Conservation (phyloP, 257 asterid species). For the Anisodus tanguticus region DNA sequence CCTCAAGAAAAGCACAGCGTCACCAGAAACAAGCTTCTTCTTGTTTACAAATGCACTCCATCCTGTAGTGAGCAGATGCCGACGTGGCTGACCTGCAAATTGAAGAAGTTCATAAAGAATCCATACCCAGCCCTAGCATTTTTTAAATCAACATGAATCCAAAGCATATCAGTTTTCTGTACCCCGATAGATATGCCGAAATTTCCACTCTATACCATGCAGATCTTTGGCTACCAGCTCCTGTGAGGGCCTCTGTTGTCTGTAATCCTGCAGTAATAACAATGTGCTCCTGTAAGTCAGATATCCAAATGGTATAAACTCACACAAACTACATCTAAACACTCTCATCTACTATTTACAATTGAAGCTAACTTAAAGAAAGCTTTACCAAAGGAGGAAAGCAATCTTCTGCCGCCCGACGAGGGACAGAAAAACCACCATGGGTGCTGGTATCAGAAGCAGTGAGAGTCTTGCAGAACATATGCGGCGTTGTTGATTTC, state of each 20-base stretch:
- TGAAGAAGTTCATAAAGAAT: background rate
- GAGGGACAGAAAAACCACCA: conserved; percentile 98
- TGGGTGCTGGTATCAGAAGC: conserved; percentile 99
- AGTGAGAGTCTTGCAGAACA: conserved; percentile 96
- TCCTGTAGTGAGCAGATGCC: conserved; percentile 97
- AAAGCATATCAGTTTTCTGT: conserved; percentile 3
- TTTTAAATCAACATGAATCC: background rate
- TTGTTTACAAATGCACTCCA: conserved; percentile 98
- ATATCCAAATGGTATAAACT: background rate
- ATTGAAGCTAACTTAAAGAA: background rate
- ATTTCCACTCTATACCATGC: conserved; percentile 90
- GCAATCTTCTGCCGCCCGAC: conserved; percentile 99
- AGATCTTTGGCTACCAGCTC: conserved; percentile 95
- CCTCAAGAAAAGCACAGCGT: conserved; percentile 96
- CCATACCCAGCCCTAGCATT: background rate
- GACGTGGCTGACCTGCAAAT: conserved; percentile 90
- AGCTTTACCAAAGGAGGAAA: conserved; percentile 85
- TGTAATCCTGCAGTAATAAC: conserved; percentile 62
- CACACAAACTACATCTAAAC: background rate
- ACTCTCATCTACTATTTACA: background rate
- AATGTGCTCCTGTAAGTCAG: background rate
- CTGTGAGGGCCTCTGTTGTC: conserved; percentile 94
- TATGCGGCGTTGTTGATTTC: conserved; percentile 77
- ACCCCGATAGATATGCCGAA: conserved; percentile 97
- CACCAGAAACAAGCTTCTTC: conserved; percentile 93